Conservation (phyloP, 768 basidiomycete species). For the Naganishia antarctica region DNA sequence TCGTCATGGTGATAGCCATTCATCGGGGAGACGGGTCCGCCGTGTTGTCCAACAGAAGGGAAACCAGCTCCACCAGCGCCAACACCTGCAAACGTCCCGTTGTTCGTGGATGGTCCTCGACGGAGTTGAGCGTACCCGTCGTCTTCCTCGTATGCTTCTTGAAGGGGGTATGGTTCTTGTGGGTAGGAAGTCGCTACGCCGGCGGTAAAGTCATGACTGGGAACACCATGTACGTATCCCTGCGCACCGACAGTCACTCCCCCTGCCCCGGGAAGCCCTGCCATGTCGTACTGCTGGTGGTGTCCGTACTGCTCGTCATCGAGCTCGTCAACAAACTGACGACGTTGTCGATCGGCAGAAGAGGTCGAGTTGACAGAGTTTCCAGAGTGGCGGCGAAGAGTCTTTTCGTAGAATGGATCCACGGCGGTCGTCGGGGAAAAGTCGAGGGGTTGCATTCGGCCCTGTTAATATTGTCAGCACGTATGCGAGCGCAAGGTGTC, state of each 20-base stretch:
- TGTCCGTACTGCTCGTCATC: conserved; percentile 30
- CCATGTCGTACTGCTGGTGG: conserved; percentile 15
- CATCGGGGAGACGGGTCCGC: neutral
- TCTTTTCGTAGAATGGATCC: conserved; percentile 45
- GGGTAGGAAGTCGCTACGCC: conserved; percentile 20
- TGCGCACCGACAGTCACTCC: neutral
- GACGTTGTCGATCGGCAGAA: conserved; percentile 39
- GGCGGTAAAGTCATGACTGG: conserved; percentile 47
- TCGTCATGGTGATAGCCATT: neutral
- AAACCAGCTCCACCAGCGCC: conserved; percentile 24
- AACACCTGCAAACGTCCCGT: conserved; percentile 20
- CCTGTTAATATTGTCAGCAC: conserved; percentile 3
- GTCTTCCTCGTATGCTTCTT: conserved; percentile 27
- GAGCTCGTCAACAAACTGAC: conserved; percentile 40
- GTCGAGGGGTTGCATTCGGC: conserved; percentile 43
- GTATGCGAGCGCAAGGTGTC: neutral
- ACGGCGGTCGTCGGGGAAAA: conserved; percentile 39
- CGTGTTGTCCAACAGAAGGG: neutral
- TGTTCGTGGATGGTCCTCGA: conserved; percentile 31
- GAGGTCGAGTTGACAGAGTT: conserved; percentile 31
- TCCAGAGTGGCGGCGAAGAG: conserved; percentile 29
- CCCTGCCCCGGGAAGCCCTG: conserved; percentile 30
- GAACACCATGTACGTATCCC: too few relatives aligned
- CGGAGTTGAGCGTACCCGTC: conserved; percentile 44
- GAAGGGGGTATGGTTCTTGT: conserved; percentile 35